Evolutionary conservation across 495 filamentous ascomycete genomes (phyloP).

Genomic region (Podospora conica): DNA sequence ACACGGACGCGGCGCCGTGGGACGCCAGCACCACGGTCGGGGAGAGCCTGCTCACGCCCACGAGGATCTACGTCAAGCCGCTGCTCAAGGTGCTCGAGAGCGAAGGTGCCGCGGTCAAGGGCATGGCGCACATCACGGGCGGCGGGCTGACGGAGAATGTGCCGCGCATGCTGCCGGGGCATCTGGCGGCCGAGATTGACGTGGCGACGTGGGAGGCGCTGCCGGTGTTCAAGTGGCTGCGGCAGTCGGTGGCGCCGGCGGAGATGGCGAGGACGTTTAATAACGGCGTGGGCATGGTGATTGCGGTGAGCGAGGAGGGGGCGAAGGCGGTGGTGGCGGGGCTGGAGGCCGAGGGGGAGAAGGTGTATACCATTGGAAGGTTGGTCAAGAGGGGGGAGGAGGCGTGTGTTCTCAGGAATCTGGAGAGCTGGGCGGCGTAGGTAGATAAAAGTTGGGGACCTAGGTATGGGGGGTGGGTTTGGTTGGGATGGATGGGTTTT

Average conservation of each 20-base stretch:
- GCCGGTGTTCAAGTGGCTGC: conserved; percentile 77
- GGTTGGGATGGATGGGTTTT: no score
- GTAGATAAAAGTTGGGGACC: neutral
- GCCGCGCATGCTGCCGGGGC: conserved; percentile 77
- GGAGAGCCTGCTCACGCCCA: conserved; percentile 68
- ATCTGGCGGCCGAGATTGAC: conserved; percentile 72
- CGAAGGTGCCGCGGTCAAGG: conserved; percentile 52
- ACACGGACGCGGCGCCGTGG: conserved; percentile 71
- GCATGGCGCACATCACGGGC: conserved; percentile 93
- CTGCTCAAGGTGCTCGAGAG: conserved; percentile 57
- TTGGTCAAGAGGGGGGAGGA: conserved; percentile 49
- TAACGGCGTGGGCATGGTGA: conserved; percentile 85
- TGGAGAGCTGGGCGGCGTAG: conserved; percentile 59
- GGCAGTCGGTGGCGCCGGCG: conserved; percentile 57
- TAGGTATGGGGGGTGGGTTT: neutral
- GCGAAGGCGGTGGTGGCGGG: conserved; percentile 46
- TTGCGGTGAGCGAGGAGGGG: conserved; percentile 60
- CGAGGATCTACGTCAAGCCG: conserved; percentile 72
- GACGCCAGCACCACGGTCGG: conserved; percentile 50
- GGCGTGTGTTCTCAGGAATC: conserved; percentile 61
- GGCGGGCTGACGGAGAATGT: conserved; percentile 90
- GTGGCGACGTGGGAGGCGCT: conserved; percentile 65
- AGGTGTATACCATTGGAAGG: conserved; percentile 66
- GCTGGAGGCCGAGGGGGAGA: conserved; percentile 65
- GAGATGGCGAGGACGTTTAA: conserved; percentile 96